A percentile compares a stretch with the other conserved stretches of the same genome.
These are phyloP conservation scores for Penicillium sp. DNA, from an alignment of 2,329 filamentous ascomycete species.

Conservation along the genomic window DNA sequence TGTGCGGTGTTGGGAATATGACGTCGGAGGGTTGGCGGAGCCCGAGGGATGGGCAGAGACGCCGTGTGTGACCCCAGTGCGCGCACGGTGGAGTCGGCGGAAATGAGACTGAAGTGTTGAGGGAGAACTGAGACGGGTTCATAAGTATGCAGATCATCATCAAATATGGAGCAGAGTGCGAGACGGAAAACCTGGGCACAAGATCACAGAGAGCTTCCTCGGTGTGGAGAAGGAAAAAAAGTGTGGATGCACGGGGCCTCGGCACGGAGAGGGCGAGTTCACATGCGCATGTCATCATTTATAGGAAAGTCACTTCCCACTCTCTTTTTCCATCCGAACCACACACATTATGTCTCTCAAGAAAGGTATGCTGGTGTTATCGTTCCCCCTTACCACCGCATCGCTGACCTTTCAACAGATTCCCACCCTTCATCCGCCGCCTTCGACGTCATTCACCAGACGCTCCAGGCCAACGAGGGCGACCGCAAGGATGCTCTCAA, in stretches of 20 bases:
- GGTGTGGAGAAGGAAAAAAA: constrained; percentile 6
- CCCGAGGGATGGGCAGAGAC: constrained; percentile 14
- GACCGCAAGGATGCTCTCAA: constrained; percentile 88
- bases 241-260: constrained; percentile 19
- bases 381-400: neutral
- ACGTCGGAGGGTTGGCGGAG: constrained; percentile 9
- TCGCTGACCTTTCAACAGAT: constrained; percentile 49
- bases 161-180: neutral
- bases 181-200: neutral
- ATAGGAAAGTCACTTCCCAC: constrained; percentile 23
- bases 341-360: constrained; percentile 67
- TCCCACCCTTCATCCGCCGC: constrained; percentile 87
- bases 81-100: constrained; percentile 10
- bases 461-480: constrained; percentile 67
- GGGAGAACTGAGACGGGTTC: neutral
- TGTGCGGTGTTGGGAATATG: constrained; percentile 4
- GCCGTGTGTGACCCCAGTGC: constrained; percentile 16
- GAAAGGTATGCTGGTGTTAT: constrained; percentile 57
- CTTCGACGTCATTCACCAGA: constrained; percentile 82
- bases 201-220: constrained; percentile 5
- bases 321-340: constrained; percentile 4
- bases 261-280: constrained; percentile 20
- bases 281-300: constrained; percentile 30
- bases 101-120: neutral
- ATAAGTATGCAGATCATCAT: neutral